Conservation (phyloP, 495 filamentous ascomycete genomes). For the Daldinia concentrica region DNA sequence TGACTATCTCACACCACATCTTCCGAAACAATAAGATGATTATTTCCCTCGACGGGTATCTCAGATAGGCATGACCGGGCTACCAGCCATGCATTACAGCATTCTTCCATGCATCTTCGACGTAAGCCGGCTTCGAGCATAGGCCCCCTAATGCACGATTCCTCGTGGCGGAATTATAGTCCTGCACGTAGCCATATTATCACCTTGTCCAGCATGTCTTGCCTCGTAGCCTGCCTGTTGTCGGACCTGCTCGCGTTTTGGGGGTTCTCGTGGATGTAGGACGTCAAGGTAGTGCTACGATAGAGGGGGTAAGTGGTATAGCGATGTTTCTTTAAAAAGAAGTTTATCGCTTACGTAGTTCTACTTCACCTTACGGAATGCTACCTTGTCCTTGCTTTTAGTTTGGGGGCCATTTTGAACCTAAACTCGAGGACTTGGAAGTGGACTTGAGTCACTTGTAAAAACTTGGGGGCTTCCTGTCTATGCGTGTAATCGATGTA, state of each 20-base stretch:
- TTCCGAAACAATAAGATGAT: conserved; percentile 37
- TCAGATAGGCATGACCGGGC: background rate
- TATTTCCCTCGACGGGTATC: background rate
- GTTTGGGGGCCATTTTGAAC: background rate
- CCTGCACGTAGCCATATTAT: conserved; percentile 30
- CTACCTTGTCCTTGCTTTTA: background rate
- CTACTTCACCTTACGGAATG: background rate
- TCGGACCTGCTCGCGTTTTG: conserved; percentile 4
- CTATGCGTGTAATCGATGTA: background rate
- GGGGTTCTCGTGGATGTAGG: conserved; percentile 9
- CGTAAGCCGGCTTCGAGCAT: conserved; percentile 17
- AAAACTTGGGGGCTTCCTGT: background rate
- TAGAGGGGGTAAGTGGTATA: background rate
- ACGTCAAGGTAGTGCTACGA: background rate
- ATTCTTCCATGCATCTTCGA: conserved; percentile 41
- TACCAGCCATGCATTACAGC: conserved; percentile 5
- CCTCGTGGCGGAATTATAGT: conserved; percentile 19
- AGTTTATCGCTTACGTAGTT: background rate
- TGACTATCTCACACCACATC: conserved; percentile 16
- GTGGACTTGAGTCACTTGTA: background rate
- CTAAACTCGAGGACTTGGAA: background rate
- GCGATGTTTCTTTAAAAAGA: background rate
- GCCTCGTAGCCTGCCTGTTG: background rate
- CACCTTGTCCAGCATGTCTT: conserved; percentile 5
- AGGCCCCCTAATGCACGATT: conserved; percentile 14